Evolutionary conservation across 768 basidiomycete genomes (phyloP).

Genomic region (Amanita molliuscula): DNA sequence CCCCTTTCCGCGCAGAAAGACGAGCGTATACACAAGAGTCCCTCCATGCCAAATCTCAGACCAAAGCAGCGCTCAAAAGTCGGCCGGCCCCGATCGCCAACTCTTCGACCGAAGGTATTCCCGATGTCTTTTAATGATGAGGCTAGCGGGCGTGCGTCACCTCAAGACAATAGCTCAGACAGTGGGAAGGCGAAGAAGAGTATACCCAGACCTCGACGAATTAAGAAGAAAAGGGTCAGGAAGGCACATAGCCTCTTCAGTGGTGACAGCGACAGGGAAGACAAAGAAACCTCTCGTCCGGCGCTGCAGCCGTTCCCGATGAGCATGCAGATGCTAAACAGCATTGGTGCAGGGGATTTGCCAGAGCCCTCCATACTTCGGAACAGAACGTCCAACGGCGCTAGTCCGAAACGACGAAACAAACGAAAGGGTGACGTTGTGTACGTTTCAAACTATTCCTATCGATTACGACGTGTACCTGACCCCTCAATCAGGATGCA

Average conservation of each 20-base stretch:
- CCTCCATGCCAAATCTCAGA: constrained; percentile 3
- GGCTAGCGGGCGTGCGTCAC: neutral
- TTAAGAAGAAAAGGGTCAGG: constrained; percentile 29
- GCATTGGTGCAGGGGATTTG: constrained; percentile 17
- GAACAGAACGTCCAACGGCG: constrained; percentile 1
- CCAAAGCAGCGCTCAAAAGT: neutral
- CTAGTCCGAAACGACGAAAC: neutral
- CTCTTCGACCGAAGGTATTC: neutral
- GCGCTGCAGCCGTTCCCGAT: constrained; percentile 25
- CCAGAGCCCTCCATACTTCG: constrained; percentile 6
- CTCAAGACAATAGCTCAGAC: neutral
- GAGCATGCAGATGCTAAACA: constrained; percentile 32
- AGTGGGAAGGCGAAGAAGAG: neutral
- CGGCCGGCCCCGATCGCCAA: neutral
- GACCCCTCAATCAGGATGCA: neutral
- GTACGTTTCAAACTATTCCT: neutral
- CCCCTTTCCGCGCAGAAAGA: neutral
- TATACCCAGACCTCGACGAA: neutral
- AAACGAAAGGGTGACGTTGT: neutral
- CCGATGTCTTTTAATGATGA: neutral
- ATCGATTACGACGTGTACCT: neutral
- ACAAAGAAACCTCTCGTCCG: constrained; percentile 7
- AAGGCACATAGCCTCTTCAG: constrained; percentile 1
- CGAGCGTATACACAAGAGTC: constrained; percentile 1
- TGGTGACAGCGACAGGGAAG: constrained; percentile 1